phyloP scores from a whole-genome alignment of 805 yeast genomes.

The Vanderwaltozyma tropicalis region DNA sequence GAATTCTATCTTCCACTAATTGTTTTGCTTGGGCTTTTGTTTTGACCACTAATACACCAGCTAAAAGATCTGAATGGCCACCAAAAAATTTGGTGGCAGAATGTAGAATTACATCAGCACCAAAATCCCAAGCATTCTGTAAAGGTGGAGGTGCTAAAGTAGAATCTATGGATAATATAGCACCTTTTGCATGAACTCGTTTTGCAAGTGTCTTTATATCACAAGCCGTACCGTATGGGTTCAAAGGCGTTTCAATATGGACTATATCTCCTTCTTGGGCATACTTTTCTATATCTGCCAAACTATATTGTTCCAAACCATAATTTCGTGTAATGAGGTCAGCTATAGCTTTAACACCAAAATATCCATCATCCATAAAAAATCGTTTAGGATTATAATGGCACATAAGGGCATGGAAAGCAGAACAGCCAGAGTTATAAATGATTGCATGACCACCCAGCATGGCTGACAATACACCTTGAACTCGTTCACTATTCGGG shows the following conservation, averaged over 20 bases:
- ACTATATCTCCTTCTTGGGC: conserved; percentile 58
- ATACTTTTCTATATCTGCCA: conserved; percentile 41
- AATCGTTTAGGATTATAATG: conserved; percentile 62
- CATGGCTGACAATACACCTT: conserved; percentile 49
- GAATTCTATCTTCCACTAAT: conserved; percentile 53
- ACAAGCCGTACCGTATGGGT: conserved; percentile 63
- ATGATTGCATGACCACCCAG: conserved; percentile 56
- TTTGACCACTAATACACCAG: conserved; percentile 70
- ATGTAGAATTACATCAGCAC: conserved; percentile 84
- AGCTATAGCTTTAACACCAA: conserved; percentile 70
- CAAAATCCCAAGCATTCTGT: conserved; percentile 68
- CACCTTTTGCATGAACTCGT: conserved; percentile 70
- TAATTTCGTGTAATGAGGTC: conserved; percentile 50
- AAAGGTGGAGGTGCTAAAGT: conserved; percentile 94
- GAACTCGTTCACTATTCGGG: conserved; percentile 61
- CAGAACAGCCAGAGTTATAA: conserved; percentile 72
- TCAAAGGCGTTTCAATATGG: conserved; percentile 81
- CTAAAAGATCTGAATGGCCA: conserved; percentile 87
- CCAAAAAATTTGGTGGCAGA: conserved; percentile 91
- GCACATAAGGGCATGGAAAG: conserved; percentile 66
- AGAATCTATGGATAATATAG: conserved; percentile 62
- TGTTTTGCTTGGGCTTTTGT: conserved; percentile 35
- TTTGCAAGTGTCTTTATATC: conserved; percentile 56
- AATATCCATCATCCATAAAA: conserved; percentile 73
- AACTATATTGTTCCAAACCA: conserved; percentile 40